Evolutionary conservation across 352 stramenopile species (phyloP).

Genomic region (Hyaloperonospora arabidopsidis): DNA sequence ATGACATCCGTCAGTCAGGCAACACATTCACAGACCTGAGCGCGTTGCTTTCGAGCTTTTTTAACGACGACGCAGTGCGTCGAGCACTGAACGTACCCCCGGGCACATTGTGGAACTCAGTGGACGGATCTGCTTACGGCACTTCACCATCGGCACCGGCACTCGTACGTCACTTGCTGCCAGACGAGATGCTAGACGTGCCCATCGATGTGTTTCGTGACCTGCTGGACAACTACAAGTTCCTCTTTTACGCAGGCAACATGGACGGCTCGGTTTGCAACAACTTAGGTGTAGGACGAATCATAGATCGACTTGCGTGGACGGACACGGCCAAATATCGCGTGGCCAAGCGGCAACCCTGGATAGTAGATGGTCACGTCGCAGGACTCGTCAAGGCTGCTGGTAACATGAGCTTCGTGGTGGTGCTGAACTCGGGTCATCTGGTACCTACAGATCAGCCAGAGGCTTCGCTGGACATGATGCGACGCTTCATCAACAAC

Average conservation of each 20-base stretch:
- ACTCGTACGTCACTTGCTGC: conserved; percentile 59
- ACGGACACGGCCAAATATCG: conserved; percentile 59
- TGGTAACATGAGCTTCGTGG: conserved; percentile 77
- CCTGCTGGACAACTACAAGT: conserved; percentile 76
- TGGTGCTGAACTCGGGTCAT: conserved; percentile 73
- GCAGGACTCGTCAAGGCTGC: conserved; percentile 59
- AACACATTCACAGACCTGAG: conserved; percentile 58
- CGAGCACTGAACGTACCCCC: conserved; percentile 79
- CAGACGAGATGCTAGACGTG: conserved; percentile 74
- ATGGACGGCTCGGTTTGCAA: conserved; percentile 81
- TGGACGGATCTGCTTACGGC: conserved; percentile 53
- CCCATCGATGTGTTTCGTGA: conserved; percentile 69
- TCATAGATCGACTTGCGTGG: conserved; percentile 77
- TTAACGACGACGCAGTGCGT: conserved; percentile 73
- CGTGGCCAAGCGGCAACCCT: conserved; percentile 44
- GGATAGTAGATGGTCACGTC: conserved; percentile 50
- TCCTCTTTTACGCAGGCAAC: conserved; percentile 79
- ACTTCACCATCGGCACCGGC: conserved; percentile 42
- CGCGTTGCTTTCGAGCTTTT: conserved; percentile 56
- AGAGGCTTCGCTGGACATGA: conserved; percentile 70
- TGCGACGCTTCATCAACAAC: conserved; percentile 62
- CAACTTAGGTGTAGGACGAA: conserved; percentile 64
- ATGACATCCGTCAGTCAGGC: conserved; percentile 62
- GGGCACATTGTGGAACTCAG: conserved; percentile 55
- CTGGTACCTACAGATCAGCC: conserved; percentile 68